Evolutionary conservation across 1,139 yeast species (phyloP), one percentile per base, ranked within the genome.

Genomic region (Geotrichum europaeum): DNA sequence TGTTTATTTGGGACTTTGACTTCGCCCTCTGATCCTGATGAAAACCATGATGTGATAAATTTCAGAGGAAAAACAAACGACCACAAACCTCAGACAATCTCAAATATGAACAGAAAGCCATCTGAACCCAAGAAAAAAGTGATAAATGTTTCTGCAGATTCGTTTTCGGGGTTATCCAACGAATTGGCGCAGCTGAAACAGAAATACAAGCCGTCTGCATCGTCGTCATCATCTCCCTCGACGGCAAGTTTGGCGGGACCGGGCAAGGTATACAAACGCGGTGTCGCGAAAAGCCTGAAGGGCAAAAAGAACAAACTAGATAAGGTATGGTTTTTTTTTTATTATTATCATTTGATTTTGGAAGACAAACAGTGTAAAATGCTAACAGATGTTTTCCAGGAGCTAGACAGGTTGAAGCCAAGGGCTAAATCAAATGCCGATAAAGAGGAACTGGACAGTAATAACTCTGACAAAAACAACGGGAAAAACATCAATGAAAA

Each of bases 161-260:
- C 71, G 7, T 65, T 67, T 2, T 45, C 67, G 32, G 67, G 65
- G 4, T 62, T 71, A 28, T 56, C 67, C 2, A 64, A 60, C 13
- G 71, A 70, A 62, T 63, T 70, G 20, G 67, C 67, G 28, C 55
- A 64, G 7, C 64, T 67, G 32, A 64, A 62, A 43, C 61, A 65
- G 55, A 63, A 62, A 50, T 63, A 64, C 49, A 61, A 60, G 13
- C 50, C 57, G 5, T 51, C 47, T 9, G 34, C 25, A 18, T 13
- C 60, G 51, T 63, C 61, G n/a, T 64, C 60, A 18, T 67, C 63
- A 36, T 64, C 70, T 4, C 63, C 63, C 50, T 61, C 63, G 24
- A 65, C 66, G 7, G 62, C 64, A 15, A 64, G 51, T 18, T 20
- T 18, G 12, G 36, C 18, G 15, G 53, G 40, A 9, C 36, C 51